Evolutionary conservation across 1,284 basidiomycete species (phyloP), one percentile per base, ranked within the genome.

Genomic region (Papiliotrema nemorosa): DNA sequence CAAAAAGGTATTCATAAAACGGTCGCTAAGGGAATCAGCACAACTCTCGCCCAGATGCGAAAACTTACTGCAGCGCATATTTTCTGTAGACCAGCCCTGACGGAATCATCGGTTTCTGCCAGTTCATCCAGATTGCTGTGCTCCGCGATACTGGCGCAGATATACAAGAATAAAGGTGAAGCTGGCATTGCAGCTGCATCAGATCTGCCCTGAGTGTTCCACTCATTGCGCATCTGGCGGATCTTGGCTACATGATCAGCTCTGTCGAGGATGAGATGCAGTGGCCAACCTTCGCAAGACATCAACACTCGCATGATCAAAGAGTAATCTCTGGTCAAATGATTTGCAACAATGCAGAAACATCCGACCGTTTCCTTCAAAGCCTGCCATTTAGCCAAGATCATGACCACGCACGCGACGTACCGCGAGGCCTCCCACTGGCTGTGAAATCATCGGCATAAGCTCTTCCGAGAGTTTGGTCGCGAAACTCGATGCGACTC

Each of bases 331-430:
- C 89, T 85, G 0, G 96, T 97, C 26, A 97, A 80, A 62, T 88
- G 76, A 45, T 84, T 83, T 1, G 94, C 85, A 2, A 89, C 86
- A 0, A 83, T 81, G 68, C 92, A 94, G 75, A 93, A 85, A 63
- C 93, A 97, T 0, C 88, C 88, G 12, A 98, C 86, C 7, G 85
- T 83, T 72, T 96, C 92, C 74, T 93, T 89, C 31, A 96, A 73
- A 25, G 85, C 84, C 85, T 91, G 56, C n/a, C 7, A 29, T 16
- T 49, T 22, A 57, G 55, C 31, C 18, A 35, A 7, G 40, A 3
- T 14, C 5, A 45, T n/a, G 41, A 24, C 37, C 2, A 55, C 20
- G 7, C 6, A 31, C 38, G 49, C 13, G 47, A 66, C 79, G 49
- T 54, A 87, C 86, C 63, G 80, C 73, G 20, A 86, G 72, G 31